Evolutionary conservation across 2,329 filamentous ascomycete species (phyloP), one percentile per base, ranked within the genome.

Genomic region (Colletotrichum musicola): DNA sequence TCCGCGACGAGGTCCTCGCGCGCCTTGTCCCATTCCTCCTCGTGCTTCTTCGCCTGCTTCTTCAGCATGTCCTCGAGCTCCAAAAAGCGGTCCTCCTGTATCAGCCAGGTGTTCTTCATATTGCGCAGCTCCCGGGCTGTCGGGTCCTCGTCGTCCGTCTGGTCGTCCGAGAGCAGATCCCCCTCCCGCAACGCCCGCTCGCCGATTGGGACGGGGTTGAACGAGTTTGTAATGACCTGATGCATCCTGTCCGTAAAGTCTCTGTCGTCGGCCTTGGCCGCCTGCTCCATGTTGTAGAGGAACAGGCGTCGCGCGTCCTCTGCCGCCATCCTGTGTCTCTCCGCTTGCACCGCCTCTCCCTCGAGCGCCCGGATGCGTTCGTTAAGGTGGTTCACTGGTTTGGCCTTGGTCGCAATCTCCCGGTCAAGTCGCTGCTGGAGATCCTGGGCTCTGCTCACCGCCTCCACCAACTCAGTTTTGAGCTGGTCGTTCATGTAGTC

Each of bases 311-410:
- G 35, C 10, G 16, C 4, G 53, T 42, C 18, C 20, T 56, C 53
- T 7, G 53, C 18, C 18, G 30, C 35, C 4, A 6, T 25, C 46
- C 6, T 25, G 13, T 18, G 14, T 14, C 14, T 49, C 46, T 50
- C 30, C 5, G 18, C 30, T 4, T n/a, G 9, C 16, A 12, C 22
- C 14, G 40, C 5, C 30, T 50, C 10, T 10, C 13, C 20, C 35
- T 60, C 57, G 35, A 60, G 30, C 10, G 40, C 27, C 46, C 20
- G 30, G 6, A 40, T 22, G 57, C 57, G 30, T 12, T 60, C 46
- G 20, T 16, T 20, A 4, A 60, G 27, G 13, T 60, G 57, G 14
- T 40, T 35, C 18, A 27, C 30, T 14, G 46, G 57, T 18, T 25
- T 30, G 18, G 13, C n/a, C 20, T 46, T 60, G 30, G 57, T 30